Base-by-base conservation (phyloP, 768 basidiomycete genomes). In the Boletus subparvulus region DNA sequence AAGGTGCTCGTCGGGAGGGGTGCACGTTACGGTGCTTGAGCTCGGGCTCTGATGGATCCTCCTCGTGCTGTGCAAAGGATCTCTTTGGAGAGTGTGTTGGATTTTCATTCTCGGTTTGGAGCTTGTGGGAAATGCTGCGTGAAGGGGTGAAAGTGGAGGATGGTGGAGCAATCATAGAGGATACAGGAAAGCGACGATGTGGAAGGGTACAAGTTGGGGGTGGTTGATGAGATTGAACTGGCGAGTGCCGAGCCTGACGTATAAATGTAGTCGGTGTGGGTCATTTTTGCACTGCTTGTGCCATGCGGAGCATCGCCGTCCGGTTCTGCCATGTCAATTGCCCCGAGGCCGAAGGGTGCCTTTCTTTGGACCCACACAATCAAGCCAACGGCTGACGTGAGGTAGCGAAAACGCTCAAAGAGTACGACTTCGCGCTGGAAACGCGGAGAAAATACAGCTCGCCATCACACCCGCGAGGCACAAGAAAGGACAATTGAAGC, bases 221-320 rank as follows among this genome's bases (percentile, higher is more conserved):
- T 48, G 28, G 44, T 45, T 33, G 59, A 59, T 56, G 61, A 54
- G 59, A 58, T 50, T n/a, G 65, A 52, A 39, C 32, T 45, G 43
- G 54, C 12, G 53, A 35, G 47, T 36, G 51, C 44, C 52, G n/a
- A 32, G 26, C 55, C 35, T 51, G 47, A 43, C 52, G 58, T 70
- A 69, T 69, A 70, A 70, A 64, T 68, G 59, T 28, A 28, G 26
- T 28, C 4, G 26, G 26, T 30, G 64, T 58, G 61, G 54, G 66
- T 53, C 51, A 44, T 52, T 55, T 47, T 43, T 61, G 69, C 68
- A 69, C 68, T 24, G 68, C 69, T 59, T 62, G 53, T 56, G 44
- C 63, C 66, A 62, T 53, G 63, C 56, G 59, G 58, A 53, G 8
- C 43, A 42, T 41, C 54, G 44, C 52, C 39, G 48, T 48, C 56